Evolutionary conservation across 495 filamentous ascomycete species (phyloP), one percentile per base, ranked within the genome.

Genomic region (Aspergillus campestris): DNA sequence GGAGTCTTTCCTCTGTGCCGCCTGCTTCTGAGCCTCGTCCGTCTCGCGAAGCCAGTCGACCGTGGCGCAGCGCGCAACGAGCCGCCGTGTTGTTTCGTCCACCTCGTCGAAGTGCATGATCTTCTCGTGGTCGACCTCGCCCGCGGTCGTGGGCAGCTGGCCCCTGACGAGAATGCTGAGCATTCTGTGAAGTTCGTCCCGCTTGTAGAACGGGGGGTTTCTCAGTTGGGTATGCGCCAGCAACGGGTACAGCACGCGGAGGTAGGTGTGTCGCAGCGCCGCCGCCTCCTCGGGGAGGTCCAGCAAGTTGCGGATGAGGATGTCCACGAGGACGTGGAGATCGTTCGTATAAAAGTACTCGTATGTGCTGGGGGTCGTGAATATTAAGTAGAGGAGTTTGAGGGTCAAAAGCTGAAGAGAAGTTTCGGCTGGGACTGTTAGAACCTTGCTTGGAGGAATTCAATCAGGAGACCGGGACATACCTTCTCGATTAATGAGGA

Each of bases 311-410:
- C 92, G 89, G 45, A 98, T 87, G 42, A 97, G 86, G 56, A 98
- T 91, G 56, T 98, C 92, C 34, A 97, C 78, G 10, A 98, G 78
- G 9, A 98, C 92, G 34, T 87, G 86, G 7, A 98, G 74, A 57
- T 98, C 92, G 61, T 98, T 98, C 13, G 87, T 95, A 58, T 95
- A 98, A 63, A 98, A 98, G 63, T 97, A 98, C 62, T 98, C 92
- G 62, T 89, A 84, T 1, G 94, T 98, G 27, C 84, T 78, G 4
- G 79, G 77, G 9, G 87, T 96, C 8, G 89, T 94, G 66, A 97
- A 97, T 8, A 97, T 77, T 34, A 98, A 79, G 63, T 95, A 98
- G 27, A 98, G 73, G 12, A 96, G 79, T 58, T 98, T 98, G 36
- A 98, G 75, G 42, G 95, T 97, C 4, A 98, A 77, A 12, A 98